These are phyloP conservation scores for Hibiscus syriacus DNA, from an alignment of 345 rosid genomes.

Conservation along the genomic window DNA sequence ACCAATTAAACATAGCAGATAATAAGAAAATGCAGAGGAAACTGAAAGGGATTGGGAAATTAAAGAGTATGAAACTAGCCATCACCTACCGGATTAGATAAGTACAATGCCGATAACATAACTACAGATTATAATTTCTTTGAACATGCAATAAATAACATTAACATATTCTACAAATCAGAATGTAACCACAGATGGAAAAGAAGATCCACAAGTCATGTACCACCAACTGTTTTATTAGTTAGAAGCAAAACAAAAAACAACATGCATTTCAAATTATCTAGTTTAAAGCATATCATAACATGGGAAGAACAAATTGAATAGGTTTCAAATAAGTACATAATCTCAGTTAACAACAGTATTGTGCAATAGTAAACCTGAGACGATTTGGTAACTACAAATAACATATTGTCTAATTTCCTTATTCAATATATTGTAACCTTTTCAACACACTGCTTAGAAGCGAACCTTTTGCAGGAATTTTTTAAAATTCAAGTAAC, in stretches of 20 bases:
- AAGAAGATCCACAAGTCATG: conserved; percentile 1
- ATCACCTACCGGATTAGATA: background rate
- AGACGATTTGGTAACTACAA: background rate
- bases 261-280: background rate
- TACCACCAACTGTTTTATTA: background rate
- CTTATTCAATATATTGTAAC: too few species aligned
- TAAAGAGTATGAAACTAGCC: background rate
- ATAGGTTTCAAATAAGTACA: background rate
- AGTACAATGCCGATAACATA: background rate
- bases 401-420: background rate
- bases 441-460: too few species aligned
- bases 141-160: background rate
- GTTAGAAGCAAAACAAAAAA: background rate
- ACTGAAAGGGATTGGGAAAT: too few species aligned
- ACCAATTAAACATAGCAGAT: background rate
- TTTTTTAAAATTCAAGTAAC: background rate
- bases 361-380: background rate
- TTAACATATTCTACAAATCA: background rate
- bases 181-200: too few species aligned
- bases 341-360: background rate
- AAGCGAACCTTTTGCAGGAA: too few species aligned
- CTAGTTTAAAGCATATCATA: background rate
- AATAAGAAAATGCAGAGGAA: too few species aligned
- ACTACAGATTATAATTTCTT: background rate
- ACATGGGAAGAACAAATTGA: background rate